Evolutionary conservation across 2,329 filamentous ascomycete genomes (phyloP), one percentile per base, ranked within the genome.

Genomic region (Sarocladiaceae sp.): DNA sequence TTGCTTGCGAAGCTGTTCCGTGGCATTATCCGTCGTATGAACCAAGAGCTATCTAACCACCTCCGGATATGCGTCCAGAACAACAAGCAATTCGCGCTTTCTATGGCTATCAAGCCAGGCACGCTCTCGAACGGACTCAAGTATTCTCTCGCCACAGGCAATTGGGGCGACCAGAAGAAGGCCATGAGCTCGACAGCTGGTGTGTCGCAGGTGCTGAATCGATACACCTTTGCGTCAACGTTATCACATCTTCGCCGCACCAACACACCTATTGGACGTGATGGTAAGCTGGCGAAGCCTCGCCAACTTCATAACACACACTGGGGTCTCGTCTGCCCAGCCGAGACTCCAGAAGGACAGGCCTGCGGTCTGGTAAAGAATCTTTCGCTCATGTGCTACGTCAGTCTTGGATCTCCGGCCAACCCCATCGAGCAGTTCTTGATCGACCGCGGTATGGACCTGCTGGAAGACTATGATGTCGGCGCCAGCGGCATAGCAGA

Each of bases 161-260:
- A 98, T 67, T 98, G 93, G 94, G 94, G 93, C 59, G 93, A 98
- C 53, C 93, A 98, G 71, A 98, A 97, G 77, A 98, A 97, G 72
- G 90, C 93, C 16, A 86, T 87, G 56, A 91, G 85, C 55, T 88
- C 90, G 1, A 97, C 94, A 51, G 93, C 93, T 37, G 94, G 93
- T 74, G 93, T 98, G 37, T 97, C 91, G 39, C 93, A 98, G 68
- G 94, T 98, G 67, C 69, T 98, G 58, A 98, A 96, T 70, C 82
- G 93, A 62, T 98, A 97, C 63, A 97, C 94, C 0, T 98, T 96
- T 60, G 83, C 93, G 13, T 98, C 94, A 32, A 97, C 91, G 0
- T 69, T 98, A 33, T 98, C 93, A 15, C 94, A 98, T 83, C 77
- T 98, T 67, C 83, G 94, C 56, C 83, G 93, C 58, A 98, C 94